Conservation (phyloP, 306 rosid genomes). For the Gleditsia sinensis region DNA sequence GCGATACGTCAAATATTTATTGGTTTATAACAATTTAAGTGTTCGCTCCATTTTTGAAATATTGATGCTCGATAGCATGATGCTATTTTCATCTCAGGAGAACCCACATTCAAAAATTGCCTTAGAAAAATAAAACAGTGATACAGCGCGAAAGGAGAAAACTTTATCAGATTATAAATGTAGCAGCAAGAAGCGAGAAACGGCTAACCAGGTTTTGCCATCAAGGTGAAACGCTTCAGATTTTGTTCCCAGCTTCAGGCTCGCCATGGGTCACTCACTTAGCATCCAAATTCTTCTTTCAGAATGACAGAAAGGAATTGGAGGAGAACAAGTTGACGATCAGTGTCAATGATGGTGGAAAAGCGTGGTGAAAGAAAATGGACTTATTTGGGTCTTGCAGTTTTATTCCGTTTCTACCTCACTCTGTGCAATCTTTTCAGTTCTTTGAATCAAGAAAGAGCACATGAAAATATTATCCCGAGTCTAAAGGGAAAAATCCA, state of each 20-base stretch:
- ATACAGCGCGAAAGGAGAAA: slow-evolving; percentile 2
- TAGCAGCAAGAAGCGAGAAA: background rate
- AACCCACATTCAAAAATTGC: background rate
- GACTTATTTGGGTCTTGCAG: no score
- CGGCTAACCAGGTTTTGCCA: slow-evolving; percentile 64
- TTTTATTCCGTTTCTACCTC: slow-evolving; percentile 28
- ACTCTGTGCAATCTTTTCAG: slow-evolving; percentile 22
- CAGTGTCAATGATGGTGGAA: background rate
- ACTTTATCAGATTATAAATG: background rate
- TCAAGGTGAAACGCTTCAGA: slow-evolving; percentile 68
- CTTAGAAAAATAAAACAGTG: background rate
- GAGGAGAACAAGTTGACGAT: background rate
- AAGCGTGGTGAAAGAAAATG: slow-evolving; percentile 20
- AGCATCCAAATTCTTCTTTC: slow-evolving; percentile 15
- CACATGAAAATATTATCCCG: slow-evolving; percentile 44
- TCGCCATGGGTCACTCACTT: slow-evolving; percentile 52
- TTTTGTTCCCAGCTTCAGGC: slow-evolving; percentile 81
- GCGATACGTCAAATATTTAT: no score
- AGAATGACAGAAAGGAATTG: background rate
- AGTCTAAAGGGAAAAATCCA: slow-evolving; percentile 70
- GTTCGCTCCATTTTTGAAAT: no score
- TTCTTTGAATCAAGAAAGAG: slow-evolving; percentile 26
- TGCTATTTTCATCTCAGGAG: background rate
- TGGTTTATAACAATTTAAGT: no score
- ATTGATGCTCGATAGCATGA: no score